These are phyloP conservation scores for Phytophthora lateralis DNA, from an alignment of 352 stramenopile species.

Conservation along the genomic window DNA sequence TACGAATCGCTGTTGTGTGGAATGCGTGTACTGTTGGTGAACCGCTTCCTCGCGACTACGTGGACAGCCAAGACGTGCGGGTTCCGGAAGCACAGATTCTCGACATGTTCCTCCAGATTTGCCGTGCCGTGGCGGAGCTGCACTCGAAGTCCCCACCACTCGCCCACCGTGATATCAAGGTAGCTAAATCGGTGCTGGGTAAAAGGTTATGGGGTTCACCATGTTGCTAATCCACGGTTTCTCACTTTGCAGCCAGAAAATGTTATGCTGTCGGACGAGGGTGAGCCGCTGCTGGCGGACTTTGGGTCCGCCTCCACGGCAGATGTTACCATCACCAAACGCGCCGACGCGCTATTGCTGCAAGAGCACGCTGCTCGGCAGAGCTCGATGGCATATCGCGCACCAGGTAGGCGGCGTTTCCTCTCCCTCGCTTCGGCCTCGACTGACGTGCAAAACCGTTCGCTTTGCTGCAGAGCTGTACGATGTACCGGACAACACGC, in stretches of 20 bases:
- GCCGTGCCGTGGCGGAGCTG: conserved; percentile 75
- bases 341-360: conserved; percentile 78
- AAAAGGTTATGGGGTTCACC: not conserved
- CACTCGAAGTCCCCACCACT: conserved; percentile 74
- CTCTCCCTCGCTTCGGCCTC: not conserved
- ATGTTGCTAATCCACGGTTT: conserved; percentile 9
- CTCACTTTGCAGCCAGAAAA: conserved; percentile 75
- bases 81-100: conserved; percentile 76
- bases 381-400: conserved; percentile 88
- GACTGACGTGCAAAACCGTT: conserved; percentile 7
- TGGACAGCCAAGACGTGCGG: conserved; percentile 40
- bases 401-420: conserved; percentile 58
- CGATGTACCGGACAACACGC: conserved; percentile 73
- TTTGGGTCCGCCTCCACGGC: conserved; percentile 81
- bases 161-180: conserved; percentile 89
- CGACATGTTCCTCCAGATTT: conserved; percentile 86
- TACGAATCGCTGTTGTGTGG: conserved; percentile 12
- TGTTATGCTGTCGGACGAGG: conserved; percentile 76
- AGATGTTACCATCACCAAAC: conserved; percentile 69
- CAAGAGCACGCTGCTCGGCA: conserved; percentile 86
- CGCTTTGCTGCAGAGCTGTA: conserved; percentile 70
- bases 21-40: conserved; percentile 2
- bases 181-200: conserved; percentile 18
- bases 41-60: not conserved
- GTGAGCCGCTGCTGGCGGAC: conserved; percentile 88